A percentile compares a stretch with the other conserved stretches of the same genome.
Evolutionary conservation across 23 red algal species (phyloP).

Genomic region (Chondrus crispus): DNA sequence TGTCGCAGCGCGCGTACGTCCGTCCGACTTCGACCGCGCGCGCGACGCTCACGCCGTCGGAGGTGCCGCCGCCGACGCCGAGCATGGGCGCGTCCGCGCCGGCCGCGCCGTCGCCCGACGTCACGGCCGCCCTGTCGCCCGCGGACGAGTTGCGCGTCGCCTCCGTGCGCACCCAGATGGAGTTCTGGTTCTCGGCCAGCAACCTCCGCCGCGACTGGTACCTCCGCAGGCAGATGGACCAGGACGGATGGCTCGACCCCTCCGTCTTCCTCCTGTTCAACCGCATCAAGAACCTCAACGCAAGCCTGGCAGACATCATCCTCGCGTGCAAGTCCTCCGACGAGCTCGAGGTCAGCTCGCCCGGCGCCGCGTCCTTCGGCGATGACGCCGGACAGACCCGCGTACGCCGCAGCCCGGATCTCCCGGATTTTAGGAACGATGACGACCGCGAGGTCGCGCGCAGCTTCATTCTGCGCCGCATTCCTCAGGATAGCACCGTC

Average conservation of each 20-base stretch:
- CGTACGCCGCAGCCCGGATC: background rate
- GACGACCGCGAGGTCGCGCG: background rate
- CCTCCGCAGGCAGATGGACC: slow-evolving; percentile 43
- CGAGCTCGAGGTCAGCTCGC: slow-evolving; percentile 29
- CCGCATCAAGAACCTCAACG: slow-evolving; percentile 25
- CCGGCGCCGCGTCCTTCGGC: slow-evolving; percentile 23
- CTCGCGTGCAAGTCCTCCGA: background rate
- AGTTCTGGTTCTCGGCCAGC: slow-evolving; percentile 54
- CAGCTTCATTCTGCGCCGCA: slow-evolving; percentile 22
- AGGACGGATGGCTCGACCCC: slow-evolving; percentile 43
- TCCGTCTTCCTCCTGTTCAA: slow-evolving; percentile 38
- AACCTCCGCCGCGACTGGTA: slow-evolving; percentile 58
- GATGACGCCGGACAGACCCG: slow-evolving; percentile 30
- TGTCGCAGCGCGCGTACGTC: no score
- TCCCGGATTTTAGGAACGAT: background rate
- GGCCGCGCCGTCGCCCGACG: no score
- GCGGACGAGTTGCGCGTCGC: no score
- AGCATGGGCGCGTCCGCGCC: no score
- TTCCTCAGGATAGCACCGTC: slow-evolving; percentile 22
- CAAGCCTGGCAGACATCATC: slow-evolving; percentile 18
- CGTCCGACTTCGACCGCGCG: no score
- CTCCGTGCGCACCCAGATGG: slow-evolving; percentile 9
- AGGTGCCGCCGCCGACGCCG: no score
- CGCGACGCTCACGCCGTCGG: no score
- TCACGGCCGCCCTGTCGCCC: no score